phyloP scores from a whole-genome alignment of 306 rosid species.

The Carpinus fangiana region DNA sequence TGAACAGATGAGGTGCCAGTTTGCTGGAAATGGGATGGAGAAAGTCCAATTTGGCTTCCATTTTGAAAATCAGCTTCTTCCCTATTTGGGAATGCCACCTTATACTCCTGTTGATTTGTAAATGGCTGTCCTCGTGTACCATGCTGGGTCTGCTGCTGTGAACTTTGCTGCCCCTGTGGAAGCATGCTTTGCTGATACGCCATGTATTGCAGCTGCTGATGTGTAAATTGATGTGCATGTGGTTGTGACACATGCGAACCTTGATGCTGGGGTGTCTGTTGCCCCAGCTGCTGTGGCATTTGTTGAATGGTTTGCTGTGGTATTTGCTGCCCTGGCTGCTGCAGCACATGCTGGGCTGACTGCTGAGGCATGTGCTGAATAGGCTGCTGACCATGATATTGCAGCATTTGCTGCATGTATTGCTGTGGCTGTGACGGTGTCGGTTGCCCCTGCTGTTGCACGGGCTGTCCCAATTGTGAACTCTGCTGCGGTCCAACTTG shows the following conservation, averaged over 20 bases:
- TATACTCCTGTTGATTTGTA: constrained; percentile 67
- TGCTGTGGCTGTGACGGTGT: constrained; percentile 31
- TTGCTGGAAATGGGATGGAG: constrained; percentile 77
- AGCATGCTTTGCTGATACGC: constrained; percentile 60
- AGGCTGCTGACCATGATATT: constrained; percentile 48
- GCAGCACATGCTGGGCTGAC: constrained; percentile 28
- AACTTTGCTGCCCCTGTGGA: constrained; percentile 58
- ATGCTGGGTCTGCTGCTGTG: constrained; percentile 55
- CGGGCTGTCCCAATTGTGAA: constrained; percentile 40
- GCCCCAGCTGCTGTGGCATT: constrained; percentile 55
- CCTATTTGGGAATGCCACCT: constrained; percentile 36
- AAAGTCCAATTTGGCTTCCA: constrained; percentile 68
- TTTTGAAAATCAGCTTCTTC: constrained; percentile 71
- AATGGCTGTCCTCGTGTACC: constrained; percentile 53
- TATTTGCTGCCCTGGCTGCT: constrained; percentile 61
- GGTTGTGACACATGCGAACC: constrained; percentile 53
- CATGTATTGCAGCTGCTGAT: constrained; percentile 67
- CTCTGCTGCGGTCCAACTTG: constrained; percentile 59
- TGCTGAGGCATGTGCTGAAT: constrained; percentile 27
- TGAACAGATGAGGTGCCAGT: constrained; percentile 53
- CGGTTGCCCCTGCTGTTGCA: constrained; percentile 49
- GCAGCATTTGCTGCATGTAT: constrained; percentile 50
- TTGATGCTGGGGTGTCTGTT: constrained; percentile 57
- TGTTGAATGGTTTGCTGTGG: constrained; percentile 45
- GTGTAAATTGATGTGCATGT: constrained; percentile 61